Percentiles rank a stretch among this genome's conserved stretches.
Evolutionary conservation across 306 rosid genomes (phyloP).

Genomic region (Inga laurina): DNA sequence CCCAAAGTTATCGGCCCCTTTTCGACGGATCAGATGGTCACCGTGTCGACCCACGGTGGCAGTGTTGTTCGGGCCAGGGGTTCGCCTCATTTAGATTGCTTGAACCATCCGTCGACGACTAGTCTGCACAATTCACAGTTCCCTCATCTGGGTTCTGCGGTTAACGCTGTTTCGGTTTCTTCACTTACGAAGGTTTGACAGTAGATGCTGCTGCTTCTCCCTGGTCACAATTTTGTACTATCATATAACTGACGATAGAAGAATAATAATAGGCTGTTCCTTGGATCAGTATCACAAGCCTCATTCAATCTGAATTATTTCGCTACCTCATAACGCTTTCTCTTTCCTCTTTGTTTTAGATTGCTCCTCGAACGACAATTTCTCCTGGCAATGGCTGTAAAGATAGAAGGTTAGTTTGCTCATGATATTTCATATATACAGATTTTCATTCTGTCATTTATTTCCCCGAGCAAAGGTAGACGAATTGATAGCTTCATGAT

Average conservation of each 20-base stretch:
- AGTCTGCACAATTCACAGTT: slow-evolving; percentile 45
- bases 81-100: slow-evolving; percentile 43
- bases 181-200: slow-evolving; percentile 46
- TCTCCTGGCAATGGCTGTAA: slow-evolving; percentile 61
- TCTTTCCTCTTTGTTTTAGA: slow-evolving; percentile 44
- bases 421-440: neutral
- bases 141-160: slow-evolving; percentile 37
- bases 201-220: neutral
- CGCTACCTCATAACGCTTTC: neutral
- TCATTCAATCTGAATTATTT: slow-evolving; percentile 1
- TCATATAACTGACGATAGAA: neutral
- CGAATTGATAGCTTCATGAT: slow-evolving; percentile 13
- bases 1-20: slow-evolving; percentile 36
- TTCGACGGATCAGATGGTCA: slow-evolving; percentile 38
- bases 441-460: neutral
- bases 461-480: neutral
- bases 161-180: slow-evolving; percentile 45
- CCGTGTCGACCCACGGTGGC: slow-evolving; percentile 42
- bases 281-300: neutral
- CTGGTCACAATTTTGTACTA: neutral
- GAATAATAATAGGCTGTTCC: neutral
- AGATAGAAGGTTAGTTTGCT: slow-evolving; percentile 58
- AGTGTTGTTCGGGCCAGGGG: slow-evolving; percentile 38
- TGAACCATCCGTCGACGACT: slow-evolving; percentile 38
- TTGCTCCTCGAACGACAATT: slow-evolving; percentile 46